A percentile compares a stretch with the other conserved stretches of the same genome.
Conservation (phyloP, 306 rosid species). For the Dalbergia cultrata region DNA sequence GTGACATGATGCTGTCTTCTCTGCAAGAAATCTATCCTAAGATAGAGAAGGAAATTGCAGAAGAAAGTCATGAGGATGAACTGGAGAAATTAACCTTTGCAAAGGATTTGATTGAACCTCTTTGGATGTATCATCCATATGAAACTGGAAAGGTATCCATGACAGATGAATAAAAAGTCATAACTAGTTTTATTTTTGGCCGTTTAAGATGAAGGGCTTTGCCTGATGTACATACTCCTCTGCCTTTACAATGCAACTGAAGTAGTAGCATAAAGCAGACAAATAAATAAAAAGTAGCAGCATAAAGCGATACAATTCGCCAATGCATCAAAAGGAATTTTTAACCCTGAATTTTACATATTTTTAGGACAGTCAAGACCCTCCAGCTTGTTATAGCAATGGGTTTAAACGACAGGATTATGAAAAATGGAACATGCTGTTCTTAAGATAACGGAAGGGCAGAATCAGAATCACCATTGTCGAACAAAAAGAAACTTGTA, state of each 20-base stretch:
- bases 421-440: neutral
- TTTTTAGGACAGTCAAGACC: neutral
- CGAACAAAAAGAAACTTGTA: slow-evolving; percentile 17
- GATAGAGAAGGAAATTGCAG: slow-evolving; percentile 68
- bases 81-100: slow-evolving; percentile 56
- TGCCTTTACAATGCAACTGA: slow-evolving; percentile 15
- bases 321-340: neutral
- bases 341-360: neutral
- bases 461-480: slow-evolving; percentile 18
- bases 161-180: slow-evolving; percentile 59
- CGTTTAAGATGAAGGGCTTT: slow-evolving; percentile 7
- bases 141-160: slow-evolving; percentile 75
- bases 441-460: neutral
- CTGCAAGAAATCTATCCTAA: slow-evolving; percentile 72
- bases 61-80: slow-evolving; percentile 53
- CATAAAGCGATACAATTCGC: neutral
- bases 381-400: neutral
- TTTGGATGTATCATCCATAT: slow-evolving; percentile 83
- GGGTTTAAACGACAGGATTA: neutral
- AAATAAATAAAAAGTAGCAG: no score
- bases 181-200: neutral
- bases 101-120: slow-evolving; percentile 76
- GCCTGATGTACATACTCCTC: slow-evolving; percentile 38
- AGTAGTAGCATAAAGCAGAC: neutral
- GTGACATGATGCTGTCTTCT: slow-evolving; percentile 70